Percentiles rank a stretch among this genome's conserved stretches.
phyloP scores from a whole-genome alignment of 768 basidiomycete genomes.

The Kwoniella dendrophila region DNA sequence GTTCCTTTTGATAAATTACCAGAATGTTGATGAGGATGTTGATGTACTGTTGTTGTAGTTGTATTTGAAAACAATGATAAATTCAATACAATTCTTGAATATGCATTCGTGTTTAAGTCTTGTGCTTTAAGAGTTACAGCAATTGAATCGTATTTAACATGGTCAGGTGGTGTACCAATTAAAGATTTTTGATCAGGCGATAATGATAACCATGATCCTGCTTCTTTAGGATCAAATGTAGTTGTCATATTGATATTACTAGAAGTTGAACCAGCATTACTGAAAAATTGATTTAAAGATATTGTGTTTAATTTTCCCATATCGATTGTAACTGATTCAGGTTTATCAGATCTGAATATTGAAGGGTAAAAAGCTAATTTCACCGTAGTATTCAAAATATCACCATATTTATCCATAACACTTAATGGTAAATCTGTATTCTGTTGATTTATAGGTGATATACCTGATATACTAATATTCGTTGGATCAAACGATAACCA shows the following conservation, averaged over 20 bases:
- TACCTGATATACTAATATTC: constrained; percentile 66
- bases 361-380: constrained; percentile 71
- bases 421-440: constrained; percentile 62
- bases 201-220: constrained; percentile 63
- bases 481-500: constrained; percentile 61
- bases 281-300: constrained; percentile 63
- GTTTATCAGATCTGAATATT: constrained; percentile 65
- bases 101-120: constrained; percentile 33
- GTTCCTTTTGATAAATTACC: constrained; percentile 16
- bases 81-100: constrained; percentile 23
- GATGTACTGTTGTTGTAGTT: constrained; percentile 4
- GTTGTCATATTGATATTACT: constrained; percentile 60
- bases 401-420: constrained; percentile 61
- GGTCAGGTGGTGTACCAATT: constrained; percentile 63
- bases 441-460: constrained; percentile 59
- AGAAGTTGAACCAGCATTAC: constrained; percentile 58
- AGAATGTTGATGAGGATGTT: constrained; percentile 6
- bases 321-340: too few relatives aligned
- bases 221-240: constrained; percentile 61
- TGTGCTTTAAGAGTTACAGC: constrained; percentile 16
- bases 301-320: constrained; percentile 64
- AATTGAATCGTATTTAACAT: constrained; percentile 37
- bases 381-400: constrained; percentile 67
- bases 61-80: constrained; percentile 23
- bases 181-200: constrained; percentile 57